phyloP scores from a whole-genome alignment of 148 eudicot species.

The Vaccinium vitisidaea region DNA sequence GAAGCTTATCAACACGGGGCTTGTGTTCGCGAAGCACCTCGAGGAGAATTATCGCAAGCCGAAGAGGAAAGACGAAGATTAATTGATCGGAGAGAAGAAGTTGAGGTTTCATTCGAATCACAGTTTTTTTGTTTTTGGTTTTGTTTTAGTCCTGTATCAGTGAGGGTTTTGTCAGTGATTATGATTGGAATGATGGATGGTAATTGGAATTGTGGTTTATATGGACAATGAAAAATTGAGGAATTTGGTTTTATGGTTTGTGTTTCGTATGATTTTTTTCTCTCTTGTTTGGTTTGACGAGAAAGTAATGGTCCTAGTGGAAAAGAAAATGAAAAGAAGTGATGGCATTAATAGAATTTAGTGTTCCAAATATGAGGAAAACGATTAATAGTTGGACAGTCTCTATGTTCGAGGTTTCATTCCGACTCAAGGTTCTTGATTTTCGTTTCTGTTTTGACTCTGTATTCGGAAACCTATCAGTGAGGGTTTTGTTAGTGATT shows the following conservation, averaged over 20 bases:
- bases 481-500: background rate
- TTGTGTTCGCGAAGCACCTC: conserved; percentile 34
- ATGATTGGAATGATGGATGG: background rate
- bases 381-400: background rate
- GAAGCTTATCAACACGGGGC: conserved; percentile 40
- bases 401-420: too few species aligned
- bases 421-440: too few species aligned
- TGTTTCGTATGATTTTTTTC: background rate
- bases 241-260: background rate
- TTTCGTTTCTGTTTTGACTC: background rate
- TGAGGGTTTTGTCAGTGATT: background rate
- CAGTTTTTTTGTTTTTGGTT: background rate
- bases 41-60: conserved; percentile 57
- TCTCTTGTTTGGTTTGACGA: background rate
- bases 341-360: background rate
- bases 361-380: background rate
- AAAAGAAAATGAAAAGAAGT: background rate
- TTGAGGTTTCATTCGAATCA: background rate
- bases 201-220: background rate
- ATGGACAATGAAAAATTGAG: background rate
- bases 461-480: background rate
- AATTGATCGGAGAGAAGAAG: conserved; percentile 10
- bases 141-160: too few species aligned
- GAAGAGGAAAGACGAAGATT: conserved; percentile 37
- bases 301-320: background rate